Base-by-base conservation (phyloP, 176 grass and related monocot genomes). In the Musa acuminata region DNA sequence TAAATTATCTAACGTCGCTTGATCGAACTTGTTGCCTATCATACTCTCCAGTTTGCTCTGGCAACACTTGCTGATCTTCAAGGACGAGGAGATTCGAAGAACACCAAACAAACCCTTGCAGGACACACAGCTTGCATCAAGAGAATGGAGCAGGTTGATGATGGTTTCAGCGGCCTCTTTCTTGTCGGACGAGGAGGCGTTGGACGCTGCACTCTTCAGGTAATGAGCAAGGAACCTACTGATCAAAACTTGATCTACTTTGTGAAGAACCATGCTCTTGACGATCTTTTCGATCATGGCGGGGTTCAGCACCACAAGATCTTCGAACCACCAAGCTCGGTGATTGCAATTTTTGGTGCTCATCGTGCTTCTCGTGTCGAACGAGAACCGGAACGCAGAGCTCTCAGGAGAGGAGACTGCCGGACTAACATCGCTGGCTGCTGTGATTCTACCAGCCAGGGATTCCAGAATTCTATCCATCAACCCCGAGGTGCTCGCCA, bases 251-350 rank as follows among this genome's bases (percentile, higher is more conserved):
- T 99, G 91, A 22, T 95, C 91, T 53, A 81, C 49, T 82, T 84
- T 86, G 51, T 75, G 87, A 70, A 67, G 78, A 70, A 81, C 53
- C 78, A 99, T 86, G 64, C 83, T 80, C 64, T 27, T 80, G 55
- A 92, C 75, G 10, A 99, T 78, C 48, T 72, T 92, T 77, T 83
- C 81, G 24, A 95, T 74, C 57, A 87, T 62, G 49, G n/a, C 43
- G 2, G 90, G 82, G 50, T 59, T 53, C 35, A 99, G 77, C 19
- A 73, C 43, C 23, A 67, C 58, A 49, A 99, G 83, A 86, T 99
- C 96, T n/a, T 99, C 88, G 71, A 91, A 95, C 96, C 96, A 99
- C 96, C 96, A 99, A 64, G 80, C 77, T 75, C 82, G 82, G 72
- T 55, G 62, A 70, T 67, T 81, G 67, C 80, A 13, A 51, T 27